Percentiles rank a stretch among this genome's conserved stretches.
Conservation (phyloP, 208 protist species). For the Trichomonas tenax region DNA sequence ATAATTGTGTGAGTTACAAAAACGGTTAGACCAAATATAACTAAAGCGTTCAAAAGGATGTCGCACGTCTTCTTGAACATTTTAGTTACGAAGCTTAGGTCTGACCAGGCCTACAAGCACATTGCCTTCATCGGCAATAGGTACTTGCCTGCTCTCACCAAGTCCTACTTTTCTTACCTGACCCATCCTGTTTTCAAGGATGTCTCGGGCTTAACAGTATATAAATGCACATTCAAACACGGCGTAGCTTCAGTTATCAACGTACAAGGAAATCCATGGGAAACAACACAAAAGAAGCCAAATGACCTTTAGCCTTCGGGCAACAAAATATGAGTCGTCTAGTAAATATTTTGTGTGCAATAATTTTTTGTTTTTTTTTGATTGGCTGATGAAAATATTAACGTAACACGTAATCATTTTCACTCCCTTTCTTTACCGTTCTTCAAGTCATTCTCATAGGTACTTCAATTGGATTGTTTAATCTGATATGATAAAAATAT, state of each 20-base stretch:
- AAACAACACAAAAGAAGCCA: not conserved
- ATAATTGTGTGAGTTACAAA: too few relatives aligned
- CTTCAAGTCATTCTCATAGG: too few relatives aligned
- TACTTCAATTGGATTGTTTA: too few relatives aligned
- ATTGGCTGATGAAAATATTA: too few relatives aligned
- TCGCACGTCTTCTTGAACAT: constrained; percentile 2
- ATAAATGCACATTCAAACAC: not conserved
- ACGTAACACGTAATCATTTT: too few relatives aligned
- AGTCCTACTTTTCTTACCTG: not conserved
- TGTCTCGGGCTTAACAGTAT: not conserved
- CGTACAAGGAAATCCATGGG: not conserved
- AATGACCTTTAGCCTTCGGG: not conserved
- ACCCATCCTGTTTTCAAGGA: not conserved
- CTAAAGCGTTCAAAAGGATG: not conserved
- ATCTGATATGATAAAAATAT: too few relatives aligned
- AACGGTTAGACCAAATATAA: not conserved
- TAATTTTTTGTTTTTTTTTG: too few relatives aligned
- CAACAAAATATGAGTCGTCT: not conserved
- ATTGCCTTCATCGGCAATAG: not conserved
- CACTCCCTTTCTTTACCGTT: too few relatives aligned
- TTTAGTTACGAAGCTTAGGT: not conserved
- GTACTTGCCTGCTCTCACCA: not conserved
- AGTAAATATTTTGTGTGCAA: too few relatives aligned
- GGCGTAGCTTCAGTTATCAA: not conserved
- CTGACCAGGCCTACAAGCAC: not conserved